Evolutionary conservation across 805 yeast species (phyloP).

Genomic region (Metschnikowia arizonensis): DNA sequence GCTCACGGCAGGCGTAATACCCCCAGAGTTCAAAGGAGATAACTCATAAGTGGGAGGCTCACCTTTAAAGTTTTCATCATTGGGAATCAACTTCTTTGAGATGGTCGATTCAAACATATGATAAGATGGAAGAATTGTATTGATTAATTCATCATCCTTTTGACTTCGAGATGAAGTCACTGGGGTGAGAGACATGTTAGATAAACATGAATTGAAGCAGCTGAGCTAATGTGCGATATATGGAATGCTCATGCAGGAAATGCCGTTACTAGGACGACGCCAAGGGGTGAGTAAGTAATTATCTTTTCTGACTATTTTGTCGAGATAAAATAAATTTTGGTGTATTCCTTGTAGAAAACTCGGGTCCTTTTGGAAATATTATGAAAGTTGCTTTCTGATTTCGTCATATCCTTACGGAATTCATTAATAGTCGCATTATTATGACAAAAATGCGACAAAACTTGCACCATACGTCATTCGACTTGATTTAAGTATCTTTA

Average conservation of each 20-base stretch:
- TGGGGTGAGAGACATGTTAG: conserved; percentile 9
- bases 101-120: conserved; percentile 43
- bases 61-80: conserved; percentile 36
- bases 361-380: too few relatives aligned
- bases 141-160: conserved; percentile 27
- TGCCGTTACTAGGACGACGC: neutral
- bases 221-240: conserved; percentile 2
- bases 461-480: too few relatives aligned
- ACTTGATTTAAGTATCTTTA: too few relatives aligned
- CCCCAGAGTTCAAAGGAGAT: conserved; percentile 18
- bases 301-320: neutral
- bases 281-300: neutral
- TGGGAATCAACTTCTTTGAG: conserved; percentile 32
- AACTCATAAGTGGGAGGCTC: conserved; percentile 38
- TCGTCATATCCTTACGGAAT: too few relatives aligned
- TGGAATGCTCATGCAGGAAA: neutral
- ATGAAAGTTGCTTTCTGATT: too few relatives aligned
- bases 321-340: neutral
- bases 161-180: conserved; percentile 13
- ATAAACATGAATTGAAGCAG: neutral
- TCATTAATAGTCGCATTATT: too few relatives aligned
- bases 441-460: too few relatives aligned
- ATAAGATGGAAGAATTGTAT: conserved; percentile 41
- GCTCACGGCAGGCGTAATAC: conserved; percentile 14
- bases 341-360: too few relatives aligned